Evolutionary conservation across 768 basidiomycete genomes (phyloP), one percentile per base, ranked within the genome.

Genomic region (Mycena rebaudengoi): DNA sequence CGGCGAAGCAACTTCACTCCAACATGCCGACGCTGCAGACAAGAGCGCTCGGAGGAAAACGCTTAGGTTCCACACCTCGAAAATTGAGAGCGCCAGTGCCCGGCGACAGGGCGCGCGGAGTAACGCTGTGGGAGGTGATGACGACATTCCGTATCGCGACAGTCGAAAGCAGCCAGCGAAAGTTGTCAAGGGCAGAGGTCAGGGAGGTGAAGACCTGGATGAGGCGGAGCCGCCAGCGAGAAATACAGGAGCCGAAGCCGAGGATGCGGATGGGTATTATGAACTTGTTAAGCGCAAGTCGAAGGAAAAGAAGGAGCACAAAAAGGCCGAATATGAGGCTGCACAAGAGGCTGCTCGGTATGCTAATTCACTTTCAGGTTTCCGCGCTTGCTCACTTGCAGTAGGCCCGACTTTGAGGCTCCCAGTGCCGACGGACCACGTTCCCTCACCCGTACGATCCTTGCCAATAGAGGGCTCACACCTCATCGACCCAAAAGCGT

Each of bases 381-480:
- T 30, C 13, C 51, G 63, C 41, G 37, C 11, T 43, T 37, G 25
- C 63, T 65, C 28, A 66, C 66, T 44, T 40, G 48, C 16, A 30
- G 28, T 62, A 76, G 74, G 41, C 68, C 74, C 49, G 73, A 68
- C 60, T 72, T 76, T 41, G 76, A 76, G 28, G 78, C 78, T 20
- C 76, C 76, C 25, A 71, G 74, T 46, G 62, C 66, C 21, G 80
- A 80, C 48, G 96, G 97, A 6, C 98, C 95, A 39, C 91, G 98
- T 25, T 88, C 91, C 8, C 86, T 98, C 64, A 96, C 95, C 7
- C 88, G 94, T 12, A 89, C 94, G 7, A 99, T 99, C 70, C 83
- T 98, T 70, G 89, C 91, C 71, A 99, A 99, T 85, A 91, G 89
- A 72, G 97, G 98, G 59, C 88, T 99, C 52, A 98, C 96, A 16